A percentile compares a stretch with the other conserved stretches of the same genome.
These are phyloP conservation scores for Ricinus communis DNA, from an alignment of 345 rosid species.

Conservation along the genomic window DNA sequence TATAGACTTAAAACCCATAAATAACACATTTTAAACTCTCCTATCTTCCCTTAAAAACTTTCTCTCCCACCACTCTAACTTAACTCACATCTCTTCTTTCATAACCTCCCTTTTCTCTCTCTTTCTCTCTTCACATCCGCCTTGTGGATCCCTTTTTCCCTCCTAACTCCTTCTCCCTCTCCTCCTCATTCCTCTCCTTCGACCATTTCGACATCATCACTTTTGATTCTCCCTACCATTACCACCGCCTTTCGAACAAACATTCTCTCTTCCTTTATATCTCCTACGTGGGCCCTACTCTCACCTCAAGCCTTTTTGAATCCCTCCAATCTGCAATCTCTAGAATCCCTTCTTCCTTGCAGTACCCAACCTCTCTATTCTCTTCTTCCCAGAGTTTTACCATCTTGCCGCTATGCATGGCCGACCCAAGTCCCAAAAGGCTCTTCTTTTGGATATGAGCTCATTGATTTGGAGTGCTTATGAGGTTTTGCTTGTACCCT, in stretches of 20 bases:
- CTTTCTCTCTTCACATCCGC: constrained; percentile 27
- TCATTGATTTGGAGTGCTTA: constrained; percentile 87
- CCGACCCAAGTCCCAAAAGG: constrained; percentile 80
- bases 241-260: constrained; percentile 22
- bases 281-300: constrained; percentile 20
- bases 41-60: constrained; percentile 26
- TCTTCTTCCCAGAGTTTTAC: constrained; percentile 84
- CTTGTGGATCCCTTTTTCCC: constrained; percentile 33
- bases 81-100: constrained; percentile 11
- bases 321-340: constrained; percentile 44
- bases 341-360: constrained; percentile 51
- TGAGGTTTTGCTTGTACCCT: constrained; percentile 88
- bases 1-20: constrained; percentile 59
- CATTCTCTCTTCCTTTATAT: constrained; percentile 31
- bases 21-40: constrained; percentile 41
- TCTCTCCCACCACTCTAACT: constrained; percentile 21
- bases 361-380: constrained; percentile 55
- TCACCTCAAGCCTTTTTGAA: constrained; percentile 39
- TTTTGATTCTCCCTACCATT: constrained; percentile 16
- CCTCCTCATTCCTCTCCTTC: constrained; percentile 26
- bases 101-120: constrained; percentile 29
- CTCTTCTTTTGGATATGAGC: constrained; percentile 68
- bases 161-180: constrained; percentile 21
- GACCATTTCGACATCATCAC: constrained; percentile 35
- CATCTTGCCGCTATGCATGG: constrained; percentile 87